These are phyloP conservation scores for Thymus quinquecostatus DNA, from an alignment of 257 asterid genomes.

Conservation along the genomic window DNA sequence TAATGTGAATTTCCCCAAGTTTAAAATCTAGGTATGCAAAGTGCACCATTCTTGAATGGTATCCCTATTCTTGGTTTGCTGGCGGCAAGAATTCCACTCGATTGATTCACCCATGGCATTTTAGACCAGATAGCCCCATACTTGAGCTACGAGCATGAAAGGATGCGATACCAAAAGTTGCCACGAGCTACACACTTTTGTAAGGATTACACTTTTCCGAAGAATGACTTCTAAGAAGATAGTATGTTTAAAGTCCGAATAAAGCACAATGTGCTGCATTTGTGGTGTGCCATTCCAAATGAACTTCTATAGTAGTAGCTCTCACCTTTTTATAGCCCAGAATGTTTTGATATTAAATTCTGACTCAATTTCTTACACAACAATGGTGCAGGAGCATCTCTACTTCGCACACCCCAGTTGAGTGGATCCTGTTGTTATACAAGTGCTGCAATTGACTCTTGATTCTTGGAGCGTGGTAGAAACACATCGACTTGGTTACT, in stretches of 20 bases:
- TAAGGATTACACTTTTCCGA: too few species aligned
- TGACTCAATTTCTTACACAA: not conserved
- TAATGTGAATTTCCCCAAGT: too few species aligned
- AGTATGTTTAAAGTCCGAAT: not conserved
- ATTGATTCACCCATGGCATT: too few species aligned
- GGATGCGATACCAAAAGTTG: too few species aligned
- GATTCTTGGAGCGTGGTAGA: not conserved
- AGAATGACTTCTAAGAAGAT: too few species aligned
- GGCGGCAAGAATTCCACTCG: too few species aligned
- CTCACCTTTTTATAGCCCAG: not conserved
- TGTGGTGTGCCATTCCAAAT: not conserved
- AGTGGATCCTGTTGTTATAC: not conserved
- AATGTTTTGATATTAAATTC: not conserved
- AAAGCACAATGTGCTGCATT: not conserved
- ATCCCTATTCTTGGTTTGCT: too few species aligned
- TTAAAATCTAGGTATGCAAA: not conserved
- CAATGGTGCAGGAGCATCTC: not conserved
- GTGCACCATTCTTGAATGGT: not conserved
- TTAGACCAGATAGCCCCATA: too few species aligned
- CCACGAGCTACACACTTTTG: too few species aligned
- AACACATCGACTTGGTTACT: too few species aligned
- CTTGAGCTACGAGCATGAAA: too few species aligned
- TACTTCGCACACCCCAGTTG: not conserved
- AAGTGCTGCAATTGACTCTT: not conserved
- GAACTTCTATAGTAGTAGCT: not conserved